Conservation (phyloP, 345 rosid genomes). For the Dimocarpus longan region DNA sequence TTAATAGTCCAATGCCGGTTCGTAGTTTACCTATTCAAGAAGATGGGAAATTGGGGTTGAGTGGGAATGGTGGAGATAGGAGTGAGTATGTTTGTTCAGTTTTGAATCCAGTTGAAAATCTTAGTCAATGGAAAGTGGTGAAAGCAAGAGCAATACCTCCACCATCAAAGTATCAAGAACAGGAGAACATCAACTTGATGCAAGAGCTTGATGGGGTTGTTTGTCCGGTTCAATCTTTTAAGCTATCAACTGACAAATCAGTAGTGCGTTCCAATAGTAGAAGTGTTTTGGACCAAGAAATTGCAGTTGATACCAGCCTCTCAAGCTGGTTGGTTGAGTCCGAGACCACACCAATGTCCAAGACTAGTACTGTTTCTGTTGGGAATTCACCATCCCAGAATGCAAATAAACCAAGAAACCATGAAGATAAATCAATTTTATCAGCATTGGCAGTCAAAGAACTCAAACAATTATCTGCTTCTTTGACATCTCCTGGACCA, state of each 20-base stretch:
- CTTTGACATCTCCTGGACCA: conserved; percentile 39
- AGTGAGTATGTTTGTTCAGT: conserved; percentile 40
- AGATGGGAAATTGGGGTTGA: conserved; percentile 21
- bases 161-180: conserved; percentile 37
- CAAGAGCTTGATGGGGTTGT: conserved; percentile 8
- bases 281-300: conserved; percentile 31
- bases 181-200: conserved; percentile 43
- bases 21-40: conserved; percentile 18
- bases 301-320: conserved; percentile 64
- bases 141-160: conserved; percentile 34
- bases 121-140: conserved; percentile 44
- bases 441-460: conserved; percentile 45
- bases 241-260: conserved; percentile 10
- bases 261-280: conserved; percentile 14
- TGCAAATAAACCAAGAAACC: conserved; percentile 34
- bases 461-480: conserved; percentile 37
- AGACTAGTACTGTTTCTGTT: conserved; percentile 33
- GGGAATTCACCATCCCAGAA: conserved; percentile 39
- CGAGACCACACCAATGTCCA: conserved; percentile 40
- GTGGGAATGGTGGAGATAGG: conserved; percentile 27
- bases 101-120: conserved; percentile 57
- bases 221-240: conserved; percentile 30
- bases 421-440: conserved; percentile 38
- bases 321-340: conserved; percentile 65
- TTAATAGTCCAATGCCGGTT: conserved; percentile 37